These are phyloP conservation scores for Fusarium virguliforme DNA, from an alignment of 2,329 filamentous ascomycete species.

Conservation along the genomic window DNA sequence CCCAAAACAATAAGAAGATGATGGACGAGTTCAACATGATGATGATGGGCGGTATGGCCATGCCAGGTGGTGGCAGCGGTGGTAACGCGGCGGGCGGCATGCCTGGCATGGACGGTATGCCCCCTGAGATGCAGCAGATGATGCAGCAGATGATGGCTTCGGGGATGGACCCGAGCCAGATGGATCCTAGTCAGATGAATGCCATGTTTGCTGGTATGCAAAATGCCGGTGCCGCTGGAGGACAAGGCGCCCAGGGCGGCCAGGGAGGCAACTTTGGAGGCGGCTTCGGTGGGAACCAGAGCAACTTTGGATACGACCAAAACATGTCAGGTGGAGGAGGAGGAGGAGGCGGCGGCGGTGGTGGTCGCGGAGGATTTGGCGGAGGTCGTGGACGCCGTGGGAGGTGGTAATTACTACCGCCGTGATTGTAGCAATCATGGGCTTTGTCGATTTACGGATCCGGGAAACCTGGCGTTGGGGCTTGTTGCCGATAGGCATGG, in stretches of 20 bases:
- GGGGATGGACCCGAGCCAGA: conserved; percentile 77
- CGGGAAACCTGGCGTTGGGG: conserved; percentile 51
- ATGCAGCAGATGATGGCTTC: conserved; percentile 80
- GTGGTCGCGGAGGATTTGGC: conserved; percentile 56
- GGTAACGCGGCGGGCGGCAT: conserved; percentile 59
- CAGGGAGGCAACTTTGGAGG: conserved; percentile 69
- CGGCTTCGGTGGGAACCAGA: conserved; percentile 70
- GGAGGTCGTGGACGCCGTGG: conserved; percentile 50
- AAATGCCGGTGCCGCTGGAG: conserved; percentile 60
- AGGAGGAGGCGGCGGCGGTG: conserved; percentile 39
- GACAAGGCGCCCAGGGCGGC: conserved; percentile 62
- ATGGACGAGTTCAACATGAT: conserved; percentile 80
- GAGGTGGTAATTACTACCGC: conserved; percentile 39
- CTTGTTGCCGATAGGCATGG: conserved; percentile 43
- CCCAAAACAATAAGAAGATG: conserved; percentile 83
- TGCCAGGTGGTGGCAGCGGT: conserved; percentile 57
- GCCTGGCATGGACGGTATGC: conserved; percentile 74
- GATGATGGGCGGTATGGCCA: conserved; percentile 71
- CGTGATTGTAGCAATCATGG: conserved; percentile 13
- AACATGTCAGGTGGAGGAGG: conserved; percentile 61
- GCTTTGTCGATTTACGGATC: conserved; percentile 45
- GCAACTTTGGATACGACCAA: conserved; percentile 67
- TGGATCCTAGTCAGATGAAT: conserved; percentile 73
- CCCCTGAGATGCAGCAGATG: conserved; percentile 78
- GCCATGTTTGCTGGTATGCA: conserved; percentile 75